A percentile compares a stretch with the other conserved stretches of the same genome.
Conservation (phyloP, 352 stramenopile species). For the Globisporangium spinosum region DNA sequence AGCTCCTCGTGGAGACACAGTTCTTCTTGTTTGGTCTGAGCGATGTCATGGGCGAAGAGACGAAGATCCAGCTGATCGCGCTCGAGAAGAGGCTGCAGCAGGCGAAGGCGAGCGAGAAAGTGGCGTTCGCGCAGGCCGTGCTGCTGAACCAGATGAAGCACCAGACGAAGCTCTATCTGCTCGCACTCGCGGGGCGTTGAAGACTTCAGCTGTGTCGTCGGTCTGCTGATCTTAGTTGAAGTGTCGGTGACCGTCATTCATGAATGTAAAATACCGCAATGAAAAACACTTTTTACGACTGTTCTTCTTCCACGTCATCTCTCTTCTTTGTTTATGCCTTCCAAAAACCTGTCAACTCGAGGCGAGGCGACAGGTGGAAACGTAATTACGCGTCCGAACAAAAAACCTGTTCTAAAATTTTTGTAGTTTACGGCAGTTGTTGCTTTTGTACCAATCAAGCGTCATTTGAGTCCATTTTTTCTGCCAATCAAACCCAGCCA, state of each 20-base stretch:
- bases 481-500: background rate
- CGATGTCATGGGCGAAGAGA: conserved; percentile 46
- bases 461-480: background rate
- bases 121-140: conserved; percentile 33
- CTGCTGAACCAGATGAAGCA: conserved; percentile 77
- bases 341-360: background rate
- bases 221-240: background rate
- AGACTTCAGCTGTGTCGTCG: background rate
- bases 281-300: conserved; percentile 6
- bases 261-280: background rate
- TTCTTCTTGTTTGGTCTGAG: conserved; percentile 64
- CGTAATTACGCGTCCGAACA: conserved; percentile 1
- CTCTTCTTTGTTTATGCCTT: background rate
- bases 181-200: conserved; percentile 31
- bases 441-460: background rate
- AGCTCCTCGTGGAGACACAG: conserved; percentile 70
- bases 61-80: conserved; percentile 47
- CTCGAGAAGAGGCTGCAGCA: conserved; percentile 49
- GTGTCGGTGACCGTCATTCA: background rate
- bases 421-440: background rate
- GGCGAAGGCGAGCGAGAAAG: conserved; percentile 32
- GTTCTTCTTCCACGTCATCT: background rate
- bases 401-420: background rate
- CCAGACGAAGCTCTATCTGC: conserved; percentile 76
- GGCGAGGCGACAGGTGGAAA: background rate